phyloP scores from a whole-genome alignment of 495 filamentous ascomycete genomes.

The Articulospora tetracladia region DNA sequence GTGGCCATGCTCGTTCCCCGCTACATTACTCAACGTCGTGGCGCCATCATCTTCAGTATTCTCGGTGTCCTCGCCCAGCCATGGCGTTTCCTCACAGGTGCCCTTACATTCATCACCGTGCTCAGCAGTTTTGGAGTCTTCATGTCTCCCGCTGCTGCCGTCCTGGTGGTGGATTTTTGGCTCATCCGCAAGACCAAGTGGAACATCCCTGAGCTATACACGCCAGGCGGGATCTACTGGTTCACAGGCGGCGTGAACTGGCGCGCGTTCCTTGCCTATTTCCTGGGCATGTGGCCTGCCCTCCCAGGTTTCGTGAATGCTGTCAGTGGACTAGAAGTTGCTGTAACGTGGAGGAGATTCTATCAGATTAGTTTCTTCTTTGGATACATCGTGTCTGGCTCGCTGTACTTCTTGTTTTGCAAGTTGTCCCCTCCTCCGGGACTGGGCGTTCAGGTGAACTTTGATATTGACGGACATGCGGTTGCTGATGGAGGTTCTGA shows the following conservation, averaged over 20 bases:
- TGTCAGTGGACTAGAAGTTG: background rate
- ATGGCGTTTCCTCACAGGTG: constrained; percentile 44
- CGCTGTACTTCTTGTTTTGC: background rate
- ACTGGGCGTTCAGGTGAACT: background rate
- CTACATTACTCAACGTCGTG: constrained; percentile 44
- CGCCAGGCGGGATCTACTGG: constrained; percentile 63
- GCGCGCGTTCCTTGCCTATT: constrained; percentile 77
- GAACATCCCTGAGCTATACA: constrained; percentile 72
- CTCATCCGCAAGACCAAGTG: constrained; percentile 57
- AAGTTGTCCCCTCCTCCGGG: background rate
- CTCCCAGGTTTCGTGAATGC: constrained; percentile 1
- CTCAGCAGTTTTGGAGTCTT: constrained; percentile 47
- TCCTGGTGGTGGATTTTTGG: constrained; percentile 35
- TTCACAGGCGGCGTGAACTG: constrained; percentile 71
- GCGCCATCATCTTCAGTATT: constrained; percentile 34
- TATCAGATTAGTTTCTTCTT: constrained; percentile 7
- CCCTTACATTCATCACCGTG: constrained; percentile 43
- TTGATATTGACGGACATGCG: background rate
- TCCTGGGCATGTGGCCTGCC: constrained; percentile 57
- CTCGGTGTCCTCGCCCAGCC: constrained; percentile 41
- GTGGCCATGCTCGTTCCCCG: constrained; percentile 37
- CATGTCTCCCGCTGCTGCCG: constrained; percentile 31
- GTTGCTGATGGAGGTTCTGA: background rate
- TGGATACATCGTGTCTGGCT: background rate
- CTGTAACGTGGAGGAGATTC: background rate